Evolutionary conservation across 495 filamentous ascomycete species (phyloP), one percentile per base, ranked within the genome.

Genomic region (Podospora tetraspora): DNA sequence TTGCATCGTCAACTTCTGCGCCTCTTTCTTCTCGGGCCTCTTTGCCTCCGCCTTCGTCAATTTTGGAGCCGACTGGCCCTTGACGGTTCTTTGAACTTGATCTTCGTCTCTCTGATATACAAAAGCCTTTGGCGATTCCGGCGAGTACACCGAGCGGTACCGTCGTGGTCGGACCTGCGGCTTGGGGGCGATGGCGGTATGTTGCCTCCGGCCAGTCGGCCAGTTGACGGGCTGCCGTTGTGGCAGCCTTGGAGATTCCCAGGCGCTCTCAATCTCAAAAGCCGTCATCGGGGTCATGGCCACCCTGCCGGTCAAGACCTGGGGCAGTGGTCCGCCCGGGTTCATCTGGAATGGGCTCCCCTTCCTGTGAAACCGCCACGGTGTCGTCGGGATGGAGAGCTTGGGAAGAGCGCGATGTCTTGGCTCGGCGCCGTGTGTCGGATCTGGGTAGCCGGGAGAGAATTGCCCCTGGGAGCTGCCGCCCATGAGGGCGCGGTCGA

Each of bases 231-330:
- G 43, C 62, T 57, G 27, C 23, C 32, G 32, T 56, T 52, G 19
- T 56, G 60, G 69, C 52, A 22, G 24, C 11, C 32, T 9, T 19
- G 56, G 24, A 21, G 52, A 67, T 9, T 64, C 21, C 27, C 56
- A 30, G 16, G 70, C 24, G 19, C 29, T 52, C 13, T 68, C 70
- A 23, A 64, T 59, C 13, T 67, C 66, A 30, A 76, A 75, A 9
- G 75, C 73, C 7, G 77, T 76, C 23, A 72, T 74, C 4, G 77
- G 77, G 7, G 76, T 76, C 69, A 76, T 70, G 27, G 66, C 58
- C 0, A 73, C 73, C 5, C 68, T 70, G 6, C 70, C 71, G 12
- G 69, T 72, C 69, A 74, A 75, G 8, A 76, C 66, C 23, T 69
- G 65, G 3, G 71, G 68, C 34, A 66, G 68, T 1, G 69, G 60